Conservation (phyloP, 345 rosid species). For the Aquilaria sinensis region DNA sequence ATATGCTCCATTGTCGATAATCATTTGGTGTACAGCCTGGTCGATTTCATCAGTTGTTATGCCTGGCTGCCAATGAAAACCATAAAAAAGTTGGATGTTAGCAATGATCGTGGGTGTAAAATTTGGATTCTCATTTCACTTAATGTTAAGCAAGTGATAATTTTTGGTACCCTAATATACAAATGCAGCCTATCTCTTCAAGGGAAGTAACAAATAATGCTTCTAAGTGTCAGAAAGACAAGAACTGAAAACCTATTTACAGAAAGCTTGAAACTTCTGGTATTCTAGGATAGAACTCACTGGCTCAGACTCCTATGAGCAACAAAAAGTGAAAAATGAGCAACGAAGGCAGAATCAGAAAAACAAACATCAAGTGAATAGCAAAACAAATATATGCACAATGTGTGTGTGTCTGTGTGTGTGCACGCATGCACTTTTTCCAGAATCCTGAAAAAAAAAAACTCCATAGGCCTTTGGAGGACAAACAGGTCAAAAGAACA, state of each 20-base stretch:
- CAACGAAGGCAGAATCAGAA: neutral
- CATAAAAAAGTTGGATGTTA: slow-evolving; percentile 16
- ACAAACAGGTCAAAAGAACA: slow-evolving; percentile 1
- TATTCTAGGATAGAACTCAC: neutral
- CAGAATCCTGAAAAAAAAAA: neutral
- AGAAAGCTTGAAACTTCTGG: neutral
- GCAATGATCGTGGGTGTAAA: neutral
- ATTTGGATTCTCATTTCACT: no score
- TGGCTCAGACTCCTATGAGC: neutral
- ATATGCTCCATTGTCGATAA: slow-evolving; percentile 89
- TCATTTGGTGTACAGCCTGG: slow-evolving; percentile 87
- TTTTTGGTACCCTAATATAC: no score
- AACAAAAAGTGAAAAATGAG: neutral
- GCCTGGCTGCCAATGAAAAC: slow-evolving; percentile 69
- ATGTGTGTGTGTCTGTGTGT: no score
- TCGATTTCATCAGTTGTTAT: slow-evolving; percentile 85
- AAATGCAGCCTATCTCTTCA: no score
- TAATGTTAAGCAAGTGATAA: no score
- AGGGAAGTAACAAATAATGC: neutral
- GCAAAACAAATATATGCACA: no score
- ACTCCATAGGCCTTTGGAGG: neutral
- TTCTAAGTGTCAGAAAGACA: neutral
- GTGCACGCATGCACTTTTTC: no score
- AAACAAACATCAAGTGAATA: no score
- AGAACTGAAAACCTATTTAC: neutral